Evolutionary conservation across 1,284 basidiomycete species (phyloP), one percentile per base, ranked within the genome.

Genomic region (Puccinia hordei): DNA sequence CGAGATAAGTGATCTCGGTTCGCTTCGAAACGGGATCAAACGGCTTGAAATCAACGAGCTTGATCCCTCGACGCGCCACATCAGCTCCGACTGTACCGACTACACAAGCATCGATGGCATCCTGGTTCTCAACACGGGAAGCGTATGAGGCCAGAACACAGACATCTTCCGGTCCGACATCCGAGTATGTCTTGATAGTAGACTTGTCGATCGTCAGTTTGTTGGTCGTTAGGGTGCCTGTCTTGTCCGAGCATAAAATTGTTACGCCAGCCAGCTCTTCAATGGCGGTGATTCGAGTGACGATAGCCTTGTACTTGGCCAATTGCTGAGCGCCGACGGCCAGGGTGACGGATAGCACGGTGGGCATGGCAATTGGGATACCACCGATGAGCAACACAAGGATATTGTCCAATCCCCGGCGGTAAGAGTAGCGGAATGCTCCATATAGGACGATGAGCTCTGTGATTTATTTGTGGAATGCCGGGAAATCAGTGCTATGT

Each of bases 1-100:
- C 95, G 82, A 91, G 91, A 89, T 98, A 98, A 81, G 96, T 98
- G 86, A 97, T 95, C 88, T 98, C 95, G 82, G 95, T 98, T 86
- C 95, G 94, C 90, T 98, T 98, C 90, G 96, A 94, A 84, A 96
- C 94, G 81, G 96, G 95, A 90, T 98, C 96, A 90, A 98, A 98
- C 27, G 96, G 95, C 89, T 96, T 98, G 90, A 99, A 99, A 88
- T 98, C 94, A 85, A 98, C 89, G 81, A 98, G 90, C 86, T 93
- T 94, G 88, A 98, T 97, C 76, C 95, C 95, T 81, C 89, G 90
- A 83, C 95, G 95, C 82, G 95, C 94, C 82, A 89, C 89, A 86
- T 84, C 81, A 49, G 94, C 92, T 80, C 91, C 90, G 80, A 96
- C 88, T 79, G 94, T 92, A 81, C 89, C 88, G 80, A 95, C 92